phyloP scores from a whole-genome alignment of 768 basidiomycete genomes.

The Amyloporia xantha region DNA sequence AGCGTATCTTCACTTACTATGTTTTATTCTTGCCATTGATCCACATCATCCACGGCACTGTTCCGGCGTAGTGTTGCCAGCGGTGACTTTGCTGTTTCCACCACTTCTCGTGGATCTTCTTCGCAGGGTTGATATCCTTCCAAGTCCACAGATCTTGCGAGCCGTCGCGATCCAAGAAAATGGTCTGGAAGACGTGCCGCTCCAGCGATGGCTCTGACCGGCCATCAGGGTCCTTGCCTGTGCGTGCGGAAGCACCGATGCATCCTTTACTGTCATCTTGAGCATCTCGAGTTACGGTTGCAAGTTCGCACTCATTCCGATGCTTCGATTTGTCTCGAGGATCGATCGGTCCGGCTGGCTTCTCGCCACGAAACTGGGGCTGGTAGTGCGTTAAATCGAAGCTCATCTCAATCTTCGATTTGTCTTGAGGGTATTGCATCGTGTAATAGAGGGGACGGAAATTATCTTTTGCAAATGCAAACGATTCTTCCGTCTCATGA shows the following conservation, averaged over 20 bases:
- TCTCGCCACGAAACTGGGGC: constrained; percentile 33
- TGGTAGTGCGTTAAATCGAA: constrained; percentile 45
- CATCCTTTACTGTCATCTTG: constrained; percentile 7
- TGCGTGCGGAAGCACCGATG: constrained; percentile 11
- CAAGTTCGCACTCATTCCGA: constrained; percentile 16
- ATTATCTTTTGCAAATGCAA: constrained; percentile 30
- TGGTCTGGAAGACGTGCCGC: constrained; percentile 45
- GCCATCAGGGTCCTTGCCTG: constrained; percentile 15
- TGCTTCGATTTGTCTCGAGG: constrained; percentile 13
- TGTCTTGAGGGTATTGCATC: constrained; percentile 36
- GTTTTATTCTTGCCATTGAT: constrained; percentile 33
- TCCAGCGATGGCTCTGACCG: constrained; percentile 26
- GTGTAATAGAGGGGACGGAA: constrained; percentile 43
- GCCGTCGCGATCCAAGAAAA: constrained; percentile 39
- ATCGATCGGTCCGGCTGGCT: constrained; percentile 19
- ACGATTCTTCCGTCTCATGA: constrained; percentile 24
- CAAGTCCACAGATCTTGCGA: constrained; percentile 36
- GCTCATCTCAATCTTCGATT: constrained; percentile 45
- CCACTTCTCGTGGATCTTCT: constrained; percentile 39
- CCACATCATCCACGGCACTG: constrained; percentile 34
- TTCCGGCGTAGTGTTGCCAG: constrained; percentile 37
- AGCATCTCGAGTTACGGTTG: constrained; percentile 5
- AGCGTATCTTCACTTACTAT: constrained; percentile 16
- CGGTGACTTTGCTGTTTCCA: constrained; percentile 49
- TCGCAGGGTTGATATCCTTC: constrained; percentile 31